Base-by-base conservation (phyloP, 2,329 filamentous ascomycete genomes). In the Furcasterigmium sp. region DNA sequence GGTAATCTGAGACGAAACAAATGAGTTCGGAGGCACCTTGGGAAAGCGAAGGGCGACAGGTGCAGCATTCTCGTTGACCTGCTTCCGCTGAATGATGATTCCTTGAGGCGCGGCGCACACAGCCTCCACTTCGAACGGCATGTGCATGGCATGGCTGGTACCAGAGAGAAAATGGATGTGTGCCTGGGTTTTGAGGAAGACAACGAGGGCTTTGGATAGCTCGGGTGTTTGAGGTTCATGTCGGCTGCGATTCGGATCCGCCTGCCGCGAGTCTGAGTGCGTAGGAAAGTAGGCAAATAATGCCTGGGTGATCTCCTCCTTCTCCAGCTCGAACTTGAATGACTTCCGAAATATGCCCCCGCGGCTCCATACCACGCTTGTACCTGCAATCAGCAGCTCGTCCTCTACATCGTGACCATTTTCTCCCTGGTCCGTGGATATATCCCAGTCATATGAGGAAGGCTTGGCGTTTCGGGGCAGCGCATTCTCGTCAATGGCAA, bases 121-220 rank as follows among this genome's bases (percentile, higher is more conserved):
- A 42, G 81, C 81, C 58, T 95, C 89, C 34, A 96, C 86, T 65
- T 97, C 91, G 58, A 98, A 98, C 2, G 91, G 91, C 57, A 98
- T 80, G 60, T 95, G 89, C 38, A 97, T 76, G 46, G 95, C 80
- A 73, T 98, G 87, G 58, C 80, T 93, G 26, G 88, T 84, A 17
- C 91, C 91, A 2, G 86, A 80, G 29, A 97, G 76, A 60, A 94
- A 96, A 70, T 91, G 94, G 51, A 98, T 81, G 59, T 97, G 91
- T 18, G 88, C 90, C 59, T 97, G 91, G 1, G 88, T 91, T 64
- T 87, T 91, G 51, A 98, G 78, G 53, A 97, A 86, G 39, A 98
- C 86, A 8, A 97, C 88, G 48, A 98, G 68, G 5, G 91, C 90
- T 56, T 84, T 76, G 34, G 78, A 76, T 19, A 79, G 61, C 1